Base-by-base conservation (phyloP, 768 basidiomycete species). In the Rossbeevera mucosa region DNA sequence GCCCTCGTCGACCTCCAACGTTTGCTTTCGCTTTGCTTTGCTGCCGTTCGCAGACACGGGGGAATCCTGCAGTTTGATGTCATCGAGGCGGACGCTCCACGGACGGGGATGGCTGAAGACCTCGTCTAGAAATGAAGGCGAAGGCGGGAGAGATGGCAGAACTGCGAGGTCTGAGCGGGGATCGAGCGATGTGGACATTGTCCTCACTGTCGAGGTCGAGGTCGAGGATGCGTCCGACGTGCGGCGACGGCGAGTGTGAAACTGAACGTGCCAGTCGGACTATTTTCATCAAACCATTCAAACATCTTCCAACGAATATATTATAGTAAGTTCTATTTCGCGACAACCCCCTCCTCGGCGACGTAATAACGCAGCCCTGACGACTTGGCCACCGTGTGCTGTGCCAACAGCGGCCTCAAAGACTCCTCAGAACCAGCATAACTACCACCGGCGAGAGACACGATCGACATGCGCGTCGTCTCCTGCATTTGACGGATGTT, bases 401-500 rank as follows among this genome's bases (percentile, higher is more conserved):
- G 77, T 33, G 74, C 76, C 25, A 83, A 61, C 57, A 85, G 81
- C 7, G 80, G 80, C 29, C 72, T 68, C 18, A 76, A 73, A 25
- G 76, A 74, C 41, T 86, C 86, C 53, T 85, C 84, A 22, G 78
- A 75, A 48, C 62, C 71, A 43, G 52, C 73, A 33, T 74, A 73
- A 61, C 75, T 74, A 63, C 70, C 71, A 33, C 72, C 72, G 18
- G 44, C 4, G 20, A 83, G 68, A 18, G 81, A 80, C 56, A 85
- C 68, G 48, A 88, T 76, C 14, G 85, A 88, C 54, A 79, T 74
- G 38, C 83, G 80, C 20, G 86, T 85, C 5, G 81, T 82, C 61
- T 88, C 85, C 52, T 85, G 79, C 86, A 91, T 88, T 62, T 87
- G 82, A 64, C 85, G 64, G 47, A 91, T 79, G 64, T 87, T 88